A percentile compares a stretch with the other conserved stretches of the same genome.
Evolutionary conservation across 257 asterid genomes (phyloP).

Genomic region (Solanum pimpinellifolium): DNA sequence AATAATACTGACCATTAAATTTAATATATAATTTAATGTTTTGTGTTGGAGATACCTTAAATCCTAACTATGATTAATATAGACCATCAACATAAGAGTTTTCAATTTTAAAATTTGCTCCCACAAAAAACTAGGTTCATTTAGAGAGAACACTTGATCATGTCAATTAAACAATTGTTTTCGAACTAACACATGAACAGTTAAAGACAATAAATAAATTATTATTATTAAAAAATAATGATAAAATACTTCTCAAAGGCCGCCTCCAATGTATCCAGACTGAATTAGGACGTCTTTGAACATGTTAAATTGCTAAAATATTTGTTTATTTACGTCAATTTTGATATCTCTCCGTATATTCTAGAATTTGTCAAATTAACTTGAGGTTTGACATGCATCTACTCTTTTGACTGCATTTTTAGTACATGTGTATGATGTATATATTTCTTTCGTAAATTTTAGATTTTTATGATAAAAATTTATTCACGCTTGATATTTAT

Average conservation of each 20-base stretch:
- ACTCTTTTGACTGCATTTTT: neutral
- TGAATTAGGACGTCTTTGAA: no score
- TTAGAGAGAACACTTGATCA: neutral
- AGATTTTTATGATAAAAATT: no score
- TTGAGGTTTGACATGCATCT: neutral
- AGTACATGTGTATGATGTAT: neutral
- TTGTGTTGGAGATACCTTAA: neutral
- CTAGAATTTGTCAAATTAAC: neutral
- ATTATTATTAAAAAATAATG: neutral
- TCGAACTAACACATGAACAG: neutral
- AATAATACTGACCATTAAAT: no score
- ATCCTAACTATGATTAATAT: neutral
- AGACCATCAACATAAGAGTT: neutral
- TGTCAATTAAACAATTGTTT: neutral
- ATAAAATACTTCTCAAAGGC: neutral
- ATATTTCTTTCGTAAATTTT: neutral
- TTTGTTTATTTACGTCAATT: neutral
- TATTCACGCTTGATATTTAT: accelerated
- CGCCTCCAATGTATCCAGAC: neutral
- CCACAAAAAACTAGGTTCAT: neutral
- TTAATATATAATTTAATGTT: no score
- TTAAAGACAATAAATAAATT: neutral
- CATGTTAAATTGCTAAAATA: neutral
- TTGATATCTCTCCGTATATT: neutral
- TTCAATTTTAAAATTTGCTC: neutral